Base-by-base conservation (phyloP, 2,329 filamentous ascomycete species). In the Diatrype stigma region DNA sequence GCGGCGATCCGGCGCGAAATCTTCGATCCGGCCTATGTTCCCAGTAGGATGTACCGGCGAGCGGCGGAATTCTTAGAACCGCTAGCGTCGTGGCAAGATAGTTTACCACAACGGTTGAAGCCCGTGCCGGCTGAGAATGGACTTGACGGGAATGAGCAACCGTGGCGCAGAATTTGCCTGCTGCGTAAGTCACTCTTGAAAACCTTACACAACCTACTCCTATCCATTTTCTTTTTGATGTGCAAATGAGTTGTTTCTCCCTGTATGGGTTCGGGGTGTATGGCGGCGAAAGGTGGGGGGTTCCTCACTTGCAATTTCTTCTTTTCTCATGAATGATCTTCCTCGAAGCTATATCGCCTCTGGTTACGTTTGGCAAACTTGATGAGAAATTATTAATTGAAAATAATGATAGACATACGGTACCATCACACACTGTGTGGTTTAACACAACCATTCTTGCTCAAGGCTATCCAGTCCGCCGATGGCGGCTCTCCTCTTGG, bases 1-100 rank as follows among this genome's bases (percentile, higher is more conserved):
- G 60, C 60, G 4, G 55, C 57, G n/a, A 58, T 67, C 8, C 54
- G 62, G 34, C 57, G 63, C 26, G 61, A 62, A n/a, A 61, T 66
- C 38, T 63, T 65, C 42, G 56, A 59, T 47, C 56, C 52, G 1
- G 45, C 46, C 17, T 47, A 56, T n/a, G 45, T 55, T 12, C 46
- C 56, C 16, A 46, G 46, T 10, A 55, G 34, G 21, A 59, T 56
- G 46, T 53, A 58, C 19, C 4, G 44, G 6, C 50, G 58, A 21
- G 59, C 58, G 5, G 26, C 62, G 8, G 56, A 59, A 22, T 60
- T 62, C 23, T 46, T 63, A 2, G 49, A 56, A 3, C 48, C 54
- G 1, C 48, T 63, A 2, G 47, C 49, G 10, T 35, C 32, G 1
- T 60, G 57, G 61, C 53, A 58, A 45, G 42, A 56, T 30, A 47